A percentile compares a stretch with the other conserved stretches of the same genome.
phyloP scores from a whole-genome alignment of 2,329 filamentous ascomycete species.

The Stagonosporopsis tanaceti region DNA sequence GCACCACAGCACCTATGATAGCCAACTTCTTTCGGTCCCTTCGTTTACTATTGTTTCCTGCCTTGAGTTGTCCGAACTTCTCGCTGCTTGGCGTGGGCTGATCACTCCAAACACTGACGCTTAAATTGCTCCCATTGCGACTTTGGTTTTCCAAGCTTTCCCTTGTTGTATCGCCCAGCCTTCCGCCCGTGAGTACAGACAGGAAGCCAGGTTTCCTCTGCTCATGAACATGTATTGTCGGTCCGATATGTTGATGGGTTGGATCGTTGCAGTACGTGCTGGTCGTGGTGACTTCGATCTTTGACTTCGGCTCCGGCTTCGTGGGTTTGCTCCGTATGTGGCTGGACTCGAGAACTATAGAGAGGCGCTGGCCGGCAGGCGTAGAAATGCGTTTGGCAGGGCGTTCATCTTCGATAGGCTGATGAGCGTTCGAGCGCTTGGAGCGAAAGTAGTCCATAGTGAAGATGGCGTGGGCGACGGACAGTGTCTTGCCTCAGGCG shows the following conservation, averaged over 20 bases:
- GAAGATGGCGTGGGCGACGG: slow-evolving; percentile 8
- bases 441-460: slow-evolving; percentile 40
- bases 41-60: slow-evolving; percentile 25
- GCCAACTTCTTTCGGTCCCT: slow-evolving; percentile 53
- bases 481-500: slow-evolving; percentile 6
- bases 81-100: slow-evolving; percentile 32
- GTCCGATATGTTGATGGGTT: slow-evolving; percentile 33
- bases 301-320: slow-evolving; percentile 33
- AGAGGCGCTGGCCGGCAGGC: slow-evolving; percentile 53
- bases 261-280: slow-evolving; percentile 43
- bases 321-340: slow-evolving; percentile 24
- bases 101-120: slow-evolving; percentile 50
- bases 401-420: slow-evolving; percentile 36
- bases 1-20: slow-evolving; percentile 44
- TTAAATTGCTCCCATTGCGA: slow-evolving; percentile 40
- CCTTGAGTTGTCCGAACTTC: slow-evolving; percentile 39
- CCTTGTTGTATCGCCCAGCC: slow-evolving; percentile 39
- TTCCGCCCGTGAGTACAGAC: slow-evolving; percentile 31
- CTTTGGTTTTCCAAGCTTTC: slow-evolving; percentile 40
- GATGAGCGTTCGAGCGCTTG: slow-evolving; percentile 34
- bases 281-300: slow-evolving; percentile 38
- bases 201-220: slow-evolving; percentile 30
- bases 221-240: slow-evolving; percentile 29
- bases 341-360: slow-evolving; percentile 51
- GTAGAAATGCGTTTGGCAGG: slow-evolving; percentile 53